These are phyloP conservation scores for Epithele typhae DNA, from an alignment of 768 basidiomycete genomes.

Conservation along the genomic window DNA sequence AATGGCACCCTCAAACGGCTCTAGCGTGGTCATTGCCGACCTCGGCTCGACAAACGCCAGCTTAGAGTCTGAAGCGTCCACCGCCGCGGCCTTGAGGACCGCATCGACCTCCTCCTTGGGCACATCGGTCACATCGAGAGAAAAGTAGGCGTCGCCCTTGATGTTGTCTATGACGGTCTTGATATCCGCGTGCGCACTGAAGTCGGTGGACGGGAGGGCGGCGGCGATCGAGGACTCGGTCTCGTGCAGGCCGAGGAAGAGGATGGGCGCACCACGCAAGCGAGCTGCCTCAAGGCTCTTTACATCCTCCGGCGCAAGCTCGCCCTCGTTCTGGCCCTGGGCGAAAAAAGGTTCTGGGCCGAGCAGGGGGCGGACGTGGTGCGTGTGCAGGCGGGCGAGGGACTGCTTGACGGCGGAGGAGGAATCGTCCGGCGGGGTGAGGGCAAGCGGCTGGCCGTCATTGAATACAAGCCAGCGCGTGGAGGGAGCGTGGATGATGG, in stretches of 20 bases:
- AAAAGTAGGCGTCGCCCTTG: conserved; percentile 82
- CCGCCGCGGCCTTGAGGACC: conserved; percentile 35
- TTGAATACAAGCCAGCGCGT: conserved; percentile 81
- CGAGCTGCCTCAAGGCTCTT: conserved; percentile 51
- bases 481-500: conserved; percentile 51
- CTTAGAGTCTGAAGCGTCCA: conserved; percentile 28
- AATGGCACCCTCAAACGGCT: conserved; percentile 63
- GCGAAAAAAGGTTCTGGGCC: conserved; percentile 68
- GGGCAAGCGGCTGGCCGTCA: conserved; percentile 59
- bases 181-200: conserved; percentile 32
- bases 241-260: conserved; percentile 82
- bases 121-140: conserved; percentile 65
- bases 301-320: conserved; percentile 21
- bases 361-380: conserved; percentile 60
- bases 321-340: conserved; percentile 50
- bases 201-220: conserved; percentile 64
- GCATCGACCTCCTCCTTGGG: conserved; percentile 40
- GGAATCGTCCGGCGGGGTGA: conserved; percentile 15
- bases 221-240: conserved; percentile 34
- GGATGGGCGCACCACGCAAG: conserved; percentile 52
- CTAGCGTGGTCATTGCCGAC: conserved; percentile 49
- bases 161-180: conserved; percentile 52
- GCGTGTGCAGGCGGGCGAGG: conserved; percentile 54
- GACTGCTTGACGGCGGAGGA: conserved; percentile 28
- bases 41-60: conserved; percentile 67